Base-by-base conservation (phyloP, 2,329 filamentous ascomycete genomes). In the Biscogniauxia mediterranea region DNA sequence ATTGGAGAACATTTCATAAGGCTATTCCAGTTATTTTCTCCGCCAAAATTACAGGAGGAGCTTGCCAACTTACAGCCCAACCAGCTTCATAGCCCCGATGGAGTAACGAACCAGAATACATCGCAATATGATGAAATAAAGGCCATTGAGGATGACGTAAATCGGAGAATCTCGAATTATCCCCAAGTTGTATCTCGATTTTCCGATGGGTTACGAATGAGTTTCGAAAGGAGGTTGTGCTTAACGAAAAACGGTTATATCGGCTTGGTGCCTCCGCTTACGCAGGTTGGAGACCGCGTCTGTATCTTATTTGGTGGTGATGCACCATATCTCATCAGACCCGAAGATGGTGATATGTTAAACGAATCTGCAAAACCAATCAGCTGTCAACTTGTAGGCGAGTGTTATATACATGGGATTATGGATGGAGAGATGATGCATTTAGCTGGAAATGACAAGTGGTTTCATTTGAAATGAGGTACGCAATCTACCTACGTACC, bases 371-470 rank as follows among this genome's bases (percentile, higher is more conserved):
- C 53, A 20, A 51, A 58, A 38, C 17, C 38, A 46, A 51, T 60
- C 28, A 54, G 54, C 13, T 57, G 62, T 20, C 53, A 50, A 52
- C 56, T 63, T 49, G 58, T 63, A 7, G 63, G 63, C n/a, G 61
- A 61, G n/a, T 62, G 60, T 42, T 63, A 61, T 32, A 46, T 63
- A 54, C 58, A 61, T 54, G 63, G 58, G 6, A 61, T 64, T 58
- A 61, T 63, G 61, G 58, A 61, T 3, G 56, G 57, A 6, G 52
- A 64, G 25, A 64, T 57, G 57, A 15, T 61, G 38, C 38, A 46
- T 46, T 46, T 46, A 11, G 42, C 21, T 19, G 26, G 23, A 25
- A 55, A 55, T 32, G 52, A 61, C 50, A 11, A 54, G 15, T 58
- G 57, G 62, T 61, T 64, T 52, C 59, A 63, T 52, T 42, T 57